A percentile compares a stretch with the other conserved stretches of the same genome.
These are phyloP conservation scores for Metarhizium guizhouense DNA, from an alignment of 2,329 filamentous ascomycete genomes.

Conservation along the genomic window DNA sequence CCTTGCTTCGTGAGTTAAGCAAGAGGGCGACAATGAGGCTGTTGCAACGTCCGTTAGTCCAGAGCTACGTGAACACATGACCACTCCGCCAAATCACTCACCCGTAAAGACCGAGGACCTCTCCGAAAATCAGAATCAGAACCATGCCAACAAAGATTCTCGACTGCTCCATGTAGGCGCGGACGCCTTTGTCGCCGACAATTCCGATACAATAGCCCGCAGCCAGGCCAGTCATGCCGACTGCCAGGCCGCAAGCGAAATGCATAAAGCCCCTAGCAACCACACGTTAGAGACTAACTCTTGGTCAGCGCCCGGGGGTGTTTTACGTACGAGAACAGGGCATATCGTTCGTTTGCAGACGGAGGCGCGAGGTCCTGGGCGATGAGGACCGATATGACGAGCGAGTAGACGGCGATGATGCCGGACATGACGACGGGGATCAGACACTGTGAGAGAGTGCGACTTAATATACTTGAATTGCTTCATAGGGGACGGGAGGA, in stretches of 20 bases:
- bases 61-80: background rate
- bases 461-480: background rate
- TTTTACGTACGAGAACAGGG: constrained; percentile 64
- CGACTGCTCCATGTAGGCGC: constrained; percentile 93
- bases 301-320: background rate
- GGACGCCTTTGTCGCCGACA: constrained; percentile 88
- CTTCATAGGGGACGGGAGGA: too few species aligned
- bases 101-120: constrained; percentile 96
- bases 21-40: constrained; percentile 90
- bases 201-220: constrained; percentile 95
- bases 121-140: constrained; percentile 94
- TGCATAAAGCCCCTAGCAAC: constrained; percentile 78
- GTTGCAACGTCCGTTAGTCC: constrained; percentile 4
- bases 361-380: constrained; percentile 78
- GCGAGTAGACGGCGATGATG: constrained; percentile 96
- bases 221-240: constrained; percentile 85
- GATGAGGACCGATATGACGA: constrained; percentile 94
- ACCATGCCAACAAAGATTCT: constrained; percentile 98
- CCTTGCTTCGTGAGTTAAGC: constrained; percentile 77
- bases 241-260: constrained; percentile 79
- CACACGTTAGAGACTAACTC: constrained; percentile 10
- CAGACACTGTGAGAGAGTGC: constrained; percentile 47
- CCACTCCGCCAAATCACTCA: constrained; percentile 35
- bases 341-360: constrained; percentile 54
- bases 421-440: constrained; percentile 96